phyloP scores from a whole-genome alignment of 176 grass and related monocot genomes.

The Puccinellia tenuiflora region DNA sequence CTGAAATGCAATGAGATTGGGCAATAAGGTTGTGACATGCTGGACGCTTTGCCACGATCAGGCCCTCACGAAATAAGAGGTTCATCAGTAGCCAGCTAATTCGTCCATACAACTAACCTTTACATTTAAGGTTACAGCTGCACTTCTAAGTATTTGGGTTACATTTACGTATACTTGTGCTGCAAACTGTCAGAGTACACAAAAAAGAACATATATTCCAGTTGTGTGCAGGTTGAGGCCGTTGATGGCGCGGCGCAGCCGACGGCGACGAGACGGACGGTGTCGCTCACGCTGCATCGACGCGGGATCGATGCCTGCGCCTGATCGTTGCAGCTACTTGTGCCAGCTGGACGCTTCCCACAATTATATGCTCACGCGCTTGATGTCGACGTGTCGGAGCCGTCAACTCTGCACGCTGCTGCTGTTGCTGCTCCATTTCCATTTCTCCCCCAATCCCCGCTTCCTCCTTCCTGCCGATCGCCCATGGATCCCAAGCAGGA shows the following conservation, averaged over 20 bases:
- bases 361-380: not conserved
- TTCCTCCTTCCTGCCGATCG: not conserved
- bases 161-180: too few species aligned
- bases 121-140: too few species aligned
- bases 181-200: too few species aligned
- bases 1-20: too few species aligned
- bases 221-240: not conserved
- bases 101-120: not conserved
- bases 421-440: not conserved
- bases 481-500: conserved; percentile 34
- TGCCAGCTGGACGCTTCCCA: not conserved
- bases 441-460: not conserved
- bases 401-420: not conserved
- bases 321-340: not conserved
- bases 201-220: not conserved
- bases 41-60: too few species aligned
- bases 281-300: not conserved
- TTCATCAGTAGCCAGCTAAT: not conserved
- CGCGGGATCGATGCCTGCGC: not conserved
- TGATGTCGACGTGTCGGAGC: not conserved
- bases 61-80: not conserved
- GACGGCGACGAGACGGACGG: not conserved
- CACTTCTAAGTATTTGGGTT: too few species aligned
- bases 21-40: too few species aligned
- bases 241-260: not conserved